Evolutionary conservation across 495 filamentous ascomycete genomes (phyloP), one percentile per base, ranked within the genome.

Genomic region (Rhizodiscina lignyota): DNA sequence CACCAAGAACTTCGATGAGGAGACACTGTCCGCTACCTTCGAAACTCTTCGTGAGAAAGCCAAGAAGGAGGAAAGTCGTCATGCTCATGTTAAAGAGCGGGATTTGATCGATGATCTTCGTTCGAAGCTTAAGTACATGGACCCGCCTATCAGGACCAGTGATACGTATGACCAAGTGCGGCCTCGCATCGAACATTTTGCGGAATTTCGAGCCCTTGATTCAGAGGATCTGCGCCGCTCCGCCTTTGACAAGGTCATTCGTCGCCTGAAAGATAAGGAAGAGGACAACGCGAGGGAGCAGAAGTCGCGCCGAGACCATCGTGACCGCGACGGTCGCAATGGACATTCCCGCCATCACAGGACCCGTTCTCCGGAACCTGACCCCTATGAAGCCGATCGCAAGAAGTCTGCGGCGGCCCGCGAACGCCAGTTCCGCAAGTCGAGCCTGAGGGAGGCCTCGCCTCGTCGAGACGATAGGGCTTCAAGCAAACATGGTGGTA

Each of bases 241-340:
- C 37, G 91, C 84, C 8, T 96, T 94, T 50, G 91, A 94, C 20
- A 99, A 96, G 57, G 67, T 83, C 45, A 74, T 94, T 39, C 79
- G 83, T 26, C 83, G 89, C 35, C 59, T 94, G 4, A 79, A 77
- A 47, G 89, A 96, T 50, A 84, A 86, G 52, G 82, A 91, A 33
- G 86, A 94, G 34, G 83, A 92, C 38, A 5, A 30, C 11, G 86
- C 89, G 35, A 76, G 68, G 34, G 86, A 91, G 35, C 75, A 68
- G 35, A 81, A 87, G 16, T 41, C 52, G 19, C 41, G 41, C 19
- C 43, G 55, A 13, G 52, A 54, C 17, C 31, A 83, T 16, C 68
- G 76, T 39, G 63, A 63, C 37, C 68, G 70, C 42, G 65, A 68
- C 39, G 59, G 67, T 49, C 64, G 68, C 32, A 63, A 63, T 32